Conservation (phyloP, 352 stramenopile species). For the Pilasporangium apinafurcum region DNA sequence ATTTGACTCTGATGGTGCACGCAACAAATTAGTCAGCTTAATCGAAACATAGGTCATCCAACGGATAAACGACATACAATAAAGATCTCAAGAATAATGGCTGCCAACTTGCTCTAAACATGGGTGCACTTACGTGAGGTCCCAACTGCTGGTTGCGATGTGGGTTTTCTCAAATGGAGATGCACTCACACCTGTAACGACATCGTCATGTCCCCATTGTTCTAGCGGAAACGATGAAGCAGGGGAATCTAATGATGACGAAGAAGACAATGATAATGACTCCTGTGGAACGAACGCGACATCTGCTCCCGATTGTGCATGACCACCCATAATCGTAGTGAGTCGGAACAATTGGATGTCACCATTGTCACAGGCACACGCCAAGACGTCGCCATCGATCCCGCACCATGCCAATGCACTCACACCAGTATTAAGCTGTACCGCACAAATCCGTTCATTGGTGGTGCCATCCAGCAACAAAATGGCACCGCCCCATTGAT, state of each 20-base stretch:
- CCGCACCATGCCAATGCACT: constrained; percentile 49
- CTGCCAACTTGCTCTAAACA: too few species aligned
- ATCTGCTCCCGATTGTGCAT: too few species aligned
- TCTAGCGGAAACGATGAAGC: too few species aligned
- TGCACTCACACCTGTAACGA: constrained; percentile 45
- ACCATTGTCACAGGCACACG: constrained; percentile 64
- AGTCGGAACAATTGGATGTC: constrained; percentile 49
- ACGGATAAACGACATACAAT: background rate
- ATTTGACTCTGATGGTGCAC: constrained; percentile 38
- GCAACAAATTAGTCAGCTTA: background rate
- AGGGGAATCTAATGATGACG: too few species aligned
- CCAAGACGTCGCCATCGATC: constrained; percentile 36
- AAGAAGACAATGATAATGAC: too few species aligned
- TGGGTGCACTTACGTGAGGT: constrained; percentile 40
- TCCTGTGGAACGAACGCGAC: constrained; percentile 30
- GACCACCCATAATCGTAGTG: constrained; percentile 19
- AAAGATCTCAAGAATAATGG: background rate
- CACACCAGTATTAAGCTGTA: constrained; percentile 42
- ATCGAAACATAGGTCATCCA: too few species aligned
- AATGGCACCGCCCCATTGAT: constrained; percentile 63
- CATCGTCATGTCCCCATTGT: constrained; percentile 64
- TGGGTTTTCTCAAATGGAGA: constrained; percentile 37
- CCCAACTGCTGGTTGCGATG: constrained; percentile 58
- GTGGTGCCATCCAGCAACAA: constrained; percentile 35
- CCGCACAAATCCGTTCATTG: constrained; percentile 30